These are phyloP conservation scores for Taphrina communis DNA, from an alignment of 1,139 yeast species.

Conservation along the genomic window DNA sequence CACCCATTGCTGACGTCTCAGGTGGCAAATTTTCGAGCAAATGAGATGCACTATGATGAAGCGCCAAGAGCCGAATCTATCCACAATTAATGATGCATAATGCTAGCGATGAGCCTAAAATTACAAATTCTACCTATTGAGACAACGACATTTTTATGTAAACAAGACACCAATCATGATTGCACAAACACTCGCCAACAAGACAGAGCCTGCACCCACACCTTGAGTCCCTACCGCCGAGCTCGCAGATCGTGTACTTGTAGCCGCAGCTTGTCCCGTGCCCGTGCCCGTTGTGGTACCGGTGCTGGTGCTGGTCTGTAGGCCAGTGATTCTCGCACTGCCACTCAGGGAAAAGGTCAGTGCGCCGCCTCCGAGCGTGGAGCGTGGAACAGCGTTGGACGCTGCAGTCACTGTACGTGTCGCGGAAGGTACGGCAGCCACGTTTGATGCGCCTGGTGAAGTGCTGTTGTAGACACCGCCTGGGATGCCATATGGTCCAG, in stretches of 20 bases:
- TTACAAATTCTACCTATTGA: neutral
- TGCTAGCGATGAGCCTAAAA: conserved; percentile 15
- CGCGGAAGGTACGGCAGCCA: conserved; percentile 29
- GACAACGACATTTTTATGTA: neutral
- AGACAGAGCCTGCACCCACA: neutral
- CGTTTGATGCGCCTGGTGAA: conserved; percentile 32
- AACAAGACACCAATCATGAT: conserved; percentile 6
- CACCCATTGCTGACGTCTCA: neutral
- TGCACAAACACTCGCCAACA: neutral
- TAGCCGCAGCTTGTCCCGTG: neutral
- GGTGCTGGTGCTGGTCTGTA: neutral
- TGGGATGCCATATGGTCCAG: conserved; percentile 32
- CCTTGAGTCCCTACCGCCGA: neutral
- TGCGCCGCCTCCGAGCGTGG: conserved; percentile 10
- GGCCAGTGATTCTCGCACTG: neutral
- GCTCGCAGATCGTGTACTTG: neutral
- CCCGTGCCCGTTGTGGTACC: neutral
- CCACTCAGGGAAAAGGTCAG: conserved; percentile 11
- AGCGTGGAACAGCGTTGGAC: conserved; percentile 19
- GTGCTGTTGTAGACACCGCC: conserved; percentile 35
- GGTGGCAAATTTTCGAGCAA: conserved; percentile 27
- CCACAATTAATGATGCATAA: conserved; percentile 5
- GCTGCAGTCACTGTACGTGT: conserved; percentile 21
- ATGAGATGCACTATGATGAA: neutral
- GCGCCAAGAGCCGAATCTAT: neutral